Base-by-base conservation (phyloP, 208 protist genomes). In the Leishmania tarentolae region DNA sequence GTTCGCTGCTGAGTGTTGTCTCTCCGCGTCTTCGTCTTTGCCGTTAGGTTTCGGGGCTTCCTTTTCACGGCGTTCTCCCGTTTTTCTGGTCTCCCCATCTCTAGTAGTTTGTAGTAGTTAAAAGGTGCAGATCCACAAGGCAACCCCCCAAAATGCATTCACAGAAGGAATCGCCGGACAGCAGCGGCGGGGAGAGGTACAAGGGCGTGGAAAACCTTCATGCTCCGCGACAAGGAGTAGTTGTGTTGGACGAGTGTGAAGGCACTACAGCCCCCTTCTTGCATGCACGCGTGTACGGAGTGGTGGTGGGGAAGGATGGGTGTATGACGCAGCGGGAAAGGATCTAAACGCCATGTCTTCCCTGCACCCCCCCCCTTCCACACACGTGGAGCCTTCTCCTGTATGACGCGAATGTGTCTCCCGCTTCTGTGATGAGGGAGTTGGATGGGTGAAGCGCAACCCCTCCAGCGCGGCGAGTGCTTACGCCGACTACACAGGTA, bases 81-180 rank as follows among this genome's bases (percentile, higher is more conserved):
- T 86, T 44, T 80, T 61, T 63, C 68, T 70, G 72, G 56, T 66
- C 80, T 56, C 70, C 79, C 35, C 70, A 9, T 82, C 56, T 71
- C 24, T 61, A 46, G 9, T 78, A 61, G 37, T 78, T 69, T 69
- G n/a, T 66, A 66, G n/a, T 31, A 40, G n/a, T 40, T 66, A 6
- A 66, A 19, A 40, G n/a, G n/a, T 19, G 0, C 59, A 17, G n/a
- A 66, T n/a, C 59, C 31, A 21, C 31, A 37, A 61, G 24, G 56
- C 24, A 61, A 11, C 21, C 24, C 24, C 56, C 56, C 56, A 66
- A 15, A 19, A 5, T 53, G 50, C 15, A 53, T 17, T 17, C 6
- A 53, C 50, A 6, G 15, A 53, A 5, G 50, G 50, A 53, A 53
- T 53, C 50, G 50, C n/a, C 59, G 6, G 9, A 19, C 59, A 66